Evolutionary conservation across 192 early-diverging fungal species (phyloP).

Genomic region (Geranomyces variabilis): DNA sequence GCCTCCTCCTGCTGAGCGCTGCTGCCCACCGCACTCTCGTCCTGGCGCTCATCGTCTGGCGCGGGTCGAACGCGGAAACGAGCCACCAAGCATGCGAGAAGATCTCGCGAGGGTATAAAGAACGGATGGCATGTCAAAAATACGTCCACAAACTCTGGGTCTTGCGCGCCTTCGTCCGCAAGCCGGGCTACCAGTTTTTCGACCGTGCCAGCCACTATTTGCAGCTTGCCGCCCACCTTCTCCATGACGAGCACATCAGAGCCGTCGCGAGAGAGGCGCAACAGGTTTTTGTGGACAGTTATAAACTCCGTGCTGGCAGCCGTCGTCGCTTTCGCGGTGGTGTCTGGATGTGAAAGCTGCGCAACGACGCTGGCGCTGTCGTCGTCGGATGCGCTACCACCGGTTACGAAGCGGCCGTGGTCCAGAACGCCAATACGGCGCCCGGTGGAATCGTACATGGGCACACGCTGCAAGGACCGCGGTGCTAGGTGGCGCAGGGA

Average conservation of each 20-base stretch:
- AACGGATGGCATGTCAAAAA: constrained; percentile 63
- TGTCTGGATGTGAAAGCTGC: neutral
- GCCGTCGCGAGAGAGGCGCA: constrained; percentile 59
- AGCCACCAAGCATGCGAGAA: constrained; percentile 60
- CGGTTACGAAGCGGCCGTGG: constrained; percentile 31
- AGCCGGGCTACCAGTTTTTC: constrained; percentile 67
- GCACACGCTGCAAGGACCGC: constrained; percentile 25
- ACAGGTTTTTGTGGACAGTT: constrained; percentile 33
- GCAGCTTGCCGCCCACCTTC: constrained; percentile 51
- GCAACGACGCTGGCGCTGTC: neutral
- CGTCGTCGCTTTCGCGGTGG: neutral
- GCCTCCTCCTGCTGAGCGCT: neutral
- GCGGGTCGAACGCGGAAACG: constrained; percentile 57
- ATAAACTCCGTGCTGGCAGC: constrained; percentile 14
- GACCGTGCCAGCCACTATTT: constrained; percentile 62
- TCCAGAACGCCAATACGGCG: constrained; percentile 38
- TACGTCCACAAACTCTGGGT: constrained; percentile 68
- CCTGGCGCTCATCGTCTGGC: neutral
- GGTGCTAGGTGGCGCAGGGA: constrained; percentile 6
- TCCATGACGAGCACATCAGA: constrained; percentile 64
- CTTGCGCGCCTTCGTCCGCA: constrained; percentile 67
- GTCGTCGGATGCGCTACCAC: constrained; percentile 2
- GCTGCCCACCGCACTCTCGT: neutral
- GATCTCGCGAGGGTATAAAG: constrained; percentile 59
- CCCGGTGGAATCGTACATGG: constrained; percentile 41